Evolutionary conservation across 2,329 filamentous ascomycete species (phyloP), one percentile per base, ranked within the genome.

Genomic region (Aspergillus luchuensis): DNA sequence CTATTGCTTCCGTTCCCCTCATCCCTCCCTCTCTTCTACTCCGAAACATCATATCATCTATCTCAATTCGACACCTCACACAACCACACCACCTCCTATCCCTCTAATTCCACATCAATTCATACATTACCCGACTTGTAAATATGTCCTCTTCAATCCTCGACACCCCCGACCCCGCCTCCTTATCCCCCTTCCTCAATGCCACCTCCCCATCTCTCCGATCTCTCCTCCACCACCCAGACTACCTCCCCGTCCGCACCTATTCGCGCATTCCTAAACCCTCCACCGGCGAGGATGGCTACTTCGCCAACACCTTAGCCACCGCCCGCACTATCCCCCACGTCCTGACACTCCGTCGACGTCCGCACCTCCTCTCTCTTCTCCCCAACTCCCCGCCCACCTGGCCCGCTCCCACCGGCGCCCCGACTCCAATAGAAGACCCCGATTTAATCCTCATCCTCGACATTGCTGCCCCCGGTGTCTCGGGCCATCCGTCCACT

Each of bases 221-320:
- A 30, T 38, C 25, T 21, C 68, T 75, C 28, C 68, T 78, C 56
- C 64, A 71, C 47, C 71, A 72, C 17, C 62, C 71, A 19, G 69
- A 74, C 61, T 80, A 80, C 67, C 70, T 67, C 49, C 65, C 74
- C 30, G 74, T 79, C 56, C 67, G 69, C 47, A 79, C 77, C 49
- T 75, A 73, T 62, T 77, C 78, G 2, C 75, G 79, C 10, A 68
- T 69, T 10, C 65, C 70, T 63, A 80, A 81, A 62, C 69, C 72
- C 8, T 61, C 68, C 36, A 72, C 72, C 8, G 77, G 78, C 49
- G 79, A 81, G 71, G 78, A 81, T 58, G 73, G 73, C 56, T 80
- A 74, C 69, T 77, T 80, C 58, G 70, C 74, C 8, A 64, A 68
- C 30, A 80, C 78, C 1, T 65, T 80, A 36, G 73, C 66, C 38